Base-by-base conservation (phyloP, 345 rosid species). In the Linum trigynum region DNA sequence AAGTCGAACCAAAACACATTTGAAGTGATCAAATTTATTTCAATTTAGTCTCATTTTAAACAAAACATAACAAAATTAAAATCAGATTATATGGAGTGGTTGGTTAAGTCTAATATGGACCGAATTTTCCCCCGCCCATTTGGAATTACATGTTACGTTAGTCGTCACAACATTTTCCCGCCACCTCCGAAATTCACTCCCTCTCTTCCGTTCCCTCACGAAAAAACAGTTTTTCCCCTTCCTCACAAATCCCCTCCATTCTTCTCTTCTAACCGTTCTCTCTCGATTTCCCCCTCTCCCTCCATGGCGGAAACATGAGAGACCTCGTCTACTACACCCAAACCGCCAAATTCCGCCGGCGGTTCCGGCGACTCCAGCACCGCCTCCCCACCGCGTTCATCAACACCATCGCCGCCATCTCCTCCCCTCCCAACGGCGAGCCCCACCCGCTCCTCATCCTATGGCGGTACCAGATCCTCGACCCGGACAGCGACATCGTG, bases 391-490 rank as follows among this genome's bases (percentile, higher is more conserved):
- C 68, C 57, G 43, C 67, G 7, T 1, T 37, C 61, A 37, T 17
- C 38, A 15, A 37, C 61, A 32, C 61, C 11, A 57, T 57, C 14
- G 38, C 61, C 7, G 61, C 61, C 61, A 37, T 57, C 4, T 55
- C 65, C 41, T 11, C n/a, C 68, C 12, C 60, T 1, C 59, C 55
- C 41, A n/a, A 65, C 65, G 15, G 64, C 64, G 66, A 41, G 39
- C 42, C n/a, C 15, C 35, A 79, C 56, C 67, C 84, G 61, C 72
- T 73, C 72, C 64, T 67, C 75, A 83, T 86, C 61, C 74, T 84
- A 77, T 90, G 98, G 98, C 92, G 78, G 66, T 76, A 83, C 76
- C 88, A 84, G 58, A 86, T 90, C 74, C 92, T 94, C 39, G 96
- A 88, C 69, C 97, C 97, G 5, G 94, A 81, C 85, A 85, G 91